Base-by-base conservation (phyloP, 805 yeast species). In the Metschnikowia kofuensis region DNA sequence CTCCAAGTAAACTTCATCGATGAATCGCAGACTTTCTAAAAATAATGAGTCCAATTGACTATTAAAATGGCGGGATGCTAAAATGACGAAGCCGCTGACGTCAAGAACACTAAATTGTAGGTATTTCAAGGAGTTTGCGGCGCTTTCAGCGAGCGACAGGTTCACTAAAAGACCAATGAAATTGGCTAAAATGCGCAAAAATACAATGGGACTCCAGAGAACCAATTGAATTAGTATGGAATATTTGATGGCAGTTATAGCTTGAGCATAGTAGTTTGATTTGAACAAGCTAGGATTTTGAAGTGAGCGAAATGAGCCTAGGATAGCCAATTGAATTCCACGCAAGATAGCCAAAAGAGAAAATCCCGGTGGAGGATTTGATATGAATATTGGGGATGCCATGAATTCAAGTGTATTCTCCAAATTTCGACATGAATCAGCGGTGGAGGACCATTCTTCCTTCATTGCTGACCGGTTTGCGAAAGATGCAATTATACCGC, bases 301-400 rank as follows among this genome's bases (percentile, higher is more conserved):
- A 12, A 76, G 58, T 2, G 77, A 73, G 28, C 83, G 59, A 50
- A 71, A 77, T 1, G 71, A 69, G 5, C 84, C 83, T 8, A 79
- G 60, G 8, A 78, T 40, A 0, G 82, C 77, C 36, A 82, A 64
- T 63, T 81, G 84, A 27, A 77, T 54, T 0, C 86, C 85, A 13
- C 84, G 65, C 7, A 76, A 49, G n/a, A 81, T 68, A 0, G 83
- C 73, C 48, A 70, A 47, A 0, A 70, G 32, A 3, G 83, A 71
- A 56, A 80, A 78, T 13, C 83, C 79, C 6, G 79, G 75, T 7
- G 83, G 78, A 1, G 86, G 84, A 42, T 76, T 70, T 2, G 84
- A 75, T 11, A 81, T 67, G 57, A 81, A 80, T 13, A 78, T 72
- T 7, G 86, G 86, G 3, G 86, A 82, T 1, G 82, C 78, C 85